Percentiles rank a stretch among this genome's conserved stretches.
phyloP scores from a whole-genome alignment of 2,329 filamentous ascomycete species.

The Colletotrichum sp. region DNA sequence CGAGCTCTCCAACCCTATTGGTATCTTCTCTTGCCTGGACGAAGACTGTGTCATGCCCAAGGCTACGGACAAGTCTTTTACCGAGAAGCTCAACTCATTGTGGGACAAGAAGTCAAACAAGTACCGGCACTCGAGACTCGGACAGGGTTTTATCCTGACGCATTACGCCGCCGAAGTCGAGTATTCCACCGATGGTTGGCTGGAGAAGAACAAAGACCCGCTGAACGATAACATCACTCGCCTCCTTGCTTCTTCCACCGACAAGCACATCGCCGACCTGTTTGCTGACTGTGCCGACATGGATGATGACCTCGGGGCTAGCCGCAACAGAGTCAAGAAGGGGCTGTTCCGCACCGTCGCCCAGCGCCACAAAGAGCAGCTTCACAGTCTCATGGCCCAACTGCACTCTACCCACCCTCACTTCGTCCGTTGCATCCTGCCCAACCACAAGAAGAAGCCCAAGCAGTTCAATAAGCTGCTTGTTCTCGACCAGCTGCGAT shows the following conservation, averaged over 20 bases:
- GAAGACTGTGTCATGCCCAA: conserved; percentile 99
- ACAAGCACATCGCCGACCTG: conserved; percentile 82
- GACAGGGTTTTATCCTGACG: conserved; percentile 92
- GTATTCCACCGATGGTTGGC: conserved; percentile 92
- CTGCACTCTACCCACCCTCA: conserved; percentile 96
- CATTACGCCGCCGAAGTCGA: conserved; percentile 98
- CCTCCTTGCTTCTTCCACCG: conserved; percentile 79
- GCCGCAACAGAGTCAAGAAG: conserved; percentile 88
- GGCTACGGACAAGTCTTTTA: conserved; percentile 95
- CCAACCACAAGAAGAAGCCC: conserved; percentile 96
- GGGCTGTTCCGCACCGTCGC: conserved; percentile 96
- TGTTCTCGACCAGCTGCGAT: conserved; percentile 96
- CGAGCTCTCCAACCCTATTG: conserved; percentile 93
- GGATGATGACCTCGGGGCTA: conserved; percentile 73
- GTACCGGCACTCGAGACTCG: conserved; percentile 86
- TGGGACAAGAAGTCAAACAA: conserved; percentile 98
- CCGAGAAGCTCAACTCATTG: conserved; percentile 93
- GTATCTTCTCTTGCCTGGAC: conserved; percentile 97
- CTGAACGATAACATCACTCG: conserved; percentile 96
- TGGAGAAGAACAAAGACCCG: conserved; percentile 99
- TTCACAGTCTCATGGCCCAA: conserved; percentile 95
- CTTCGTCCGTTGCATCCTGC: conserved; percentile 96
- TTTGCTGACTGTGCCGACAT: conserved; percentile 87
- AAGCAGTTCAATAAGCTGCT: conserved; percentile 91
- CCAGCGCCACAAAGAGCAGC: conserved; percentile 95